phyloP scores from a whole-genome alignment of 2,329 filamentous ascomycete genomes.

The Stachybotrys chartarum region DNA sequence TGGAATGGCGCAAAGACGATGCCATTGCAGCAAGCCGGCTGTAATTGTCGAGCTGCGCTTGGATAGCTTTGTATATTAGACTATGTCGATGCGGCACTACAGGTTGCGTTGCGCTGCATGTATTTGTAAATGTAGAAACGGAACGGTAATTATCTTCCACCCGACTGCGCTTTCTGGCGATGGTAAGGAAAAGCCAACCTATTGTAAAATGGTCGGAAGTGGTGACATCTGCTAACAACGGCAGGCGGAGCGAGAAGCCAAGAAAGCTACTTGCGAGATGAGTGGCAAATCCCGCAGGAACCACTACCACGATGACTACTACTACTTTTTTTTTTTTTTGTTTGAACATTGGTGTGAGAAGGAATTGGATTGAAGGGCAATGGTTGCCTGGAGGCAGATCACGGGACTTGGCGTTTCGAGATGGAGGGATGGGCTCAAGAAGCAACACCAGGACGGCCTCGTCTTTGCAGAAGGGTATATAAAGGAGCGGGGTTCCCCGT shows the following conservation, averaged over 20 bases:
- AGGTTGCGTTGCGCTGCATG: background rate
- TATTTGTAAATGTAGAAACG: background rate
- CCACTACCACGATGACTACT: too few species aligned
- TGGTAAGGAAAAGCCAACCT: too few species aligned
- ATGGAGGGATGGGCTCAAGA: background rate
- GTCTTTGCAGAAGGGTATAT: conserved; percentile 1
- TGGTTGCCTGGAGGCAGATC: conserved; percentile 1
- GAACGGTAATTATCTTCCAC: too few species aligned
- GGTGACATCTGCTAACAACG: too few species aligned
- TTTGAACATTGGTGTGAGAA: background rate
- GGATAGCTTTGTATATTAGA: background rate
- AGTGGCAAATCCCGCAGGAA: too few species aligned
- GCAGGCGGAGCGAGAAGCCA: too few species aligned
- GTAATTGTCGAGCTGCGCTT: background rate
- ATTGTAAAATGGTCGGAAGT: too few species aligned
- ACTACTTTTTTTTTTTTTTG: too few species aligned
- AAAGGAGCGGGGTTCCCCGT: conserved; percentile 2
- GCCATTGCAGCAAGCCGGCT: background rate
- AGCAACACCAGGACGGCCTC: background rate
- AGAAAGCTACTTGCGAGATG: too few species aligned
- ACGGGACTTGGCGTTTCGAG: background rate
- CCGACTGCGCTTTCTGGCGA: too few species aligned
- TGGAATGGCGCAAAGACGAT: conserved; percentile 27
- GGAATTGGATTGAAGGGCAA: background rate
- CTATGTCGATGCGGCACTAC: background rate